Percentiles rank a stretch among this genome's conserved stretches.
Conservation (phyloP, 768 basidiomycete genomes). For the Mycena polygramma region DNA sequence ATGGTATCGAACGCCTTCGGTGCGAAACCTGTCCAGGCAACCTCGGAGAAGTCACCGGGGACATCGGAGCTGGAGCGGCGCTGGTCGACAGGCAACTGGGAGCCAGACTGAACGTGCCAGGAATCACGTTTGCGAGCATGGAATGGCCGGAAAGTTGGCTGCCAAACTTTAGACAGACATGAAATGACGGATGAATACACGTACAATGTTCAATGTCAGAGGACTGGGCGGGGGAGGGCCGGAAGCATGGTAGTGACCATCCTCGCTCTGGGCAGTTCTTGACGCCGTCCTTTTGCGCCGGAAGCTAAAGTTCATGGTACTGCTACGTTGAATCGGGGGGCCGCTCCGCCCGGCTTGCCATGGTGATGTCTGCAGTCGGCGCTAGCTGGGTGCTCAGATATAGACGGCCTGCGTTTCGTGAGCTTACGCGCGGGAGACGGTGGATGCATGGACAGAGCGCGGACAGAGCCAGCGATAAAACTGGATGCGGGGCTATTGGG, state of each 20-base stretch:
- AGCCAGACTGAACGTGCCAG: slow-evolving; percentile 25
- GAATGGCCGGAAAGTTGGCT: slow-evolving; percentile 32
- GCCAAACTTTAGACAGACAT: slow-evolving; percentile 6
- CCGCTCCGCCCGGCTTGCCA: background rate
- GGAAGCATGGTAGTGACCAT: slow-evolving; percentile 17
- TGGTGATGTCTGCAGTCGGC: slow-evolving; percentile 16
- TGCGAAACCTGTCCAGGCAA: slow-evolving; percentile 25
- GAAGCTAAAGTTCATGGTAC: slow-evolving; percentile 30
- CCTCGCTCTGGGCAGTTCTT: slow-evolving; percentile 11
- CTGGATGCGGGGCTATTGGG: slow-evolving; percentile 12
- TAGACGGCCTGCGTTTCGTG: slow-evolving; percentile 31
- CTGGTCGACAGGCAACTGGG: background rate
- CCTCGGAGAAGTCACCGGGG: slow-evolving; percentile 21
- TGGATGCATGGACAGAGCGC: slow-evolving; percentile 21
- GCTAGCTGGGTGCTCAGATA: background rate
- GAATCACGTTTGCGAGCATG: slow-evolving; percentile 36
- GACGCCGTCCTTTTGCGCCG: slow-evolving; percentile 20
- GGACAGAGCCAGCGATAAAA: slow-evolving; percentile 12
- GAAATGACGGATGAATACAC: background rate
- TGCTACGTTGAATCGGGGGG: slow-evolving; percentile 24
- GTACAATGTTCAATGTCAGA: slow-evolving; percentile 26
- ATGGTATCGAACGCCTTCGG: slow-evolving; percentile 6
- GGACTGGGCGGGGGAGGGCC: slow-evolving; percentile 26
- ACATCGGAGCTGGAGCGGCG: slow-evolving; percentile 18
- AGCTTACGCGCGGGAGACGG: slow-evolving; percentile 21